Evolutionary conservation across 2,329 filamentous ascomycete species (phyloP), one percentile per base, ranked within the genome.

Genomic region (Penicillium sp.): DNA sequence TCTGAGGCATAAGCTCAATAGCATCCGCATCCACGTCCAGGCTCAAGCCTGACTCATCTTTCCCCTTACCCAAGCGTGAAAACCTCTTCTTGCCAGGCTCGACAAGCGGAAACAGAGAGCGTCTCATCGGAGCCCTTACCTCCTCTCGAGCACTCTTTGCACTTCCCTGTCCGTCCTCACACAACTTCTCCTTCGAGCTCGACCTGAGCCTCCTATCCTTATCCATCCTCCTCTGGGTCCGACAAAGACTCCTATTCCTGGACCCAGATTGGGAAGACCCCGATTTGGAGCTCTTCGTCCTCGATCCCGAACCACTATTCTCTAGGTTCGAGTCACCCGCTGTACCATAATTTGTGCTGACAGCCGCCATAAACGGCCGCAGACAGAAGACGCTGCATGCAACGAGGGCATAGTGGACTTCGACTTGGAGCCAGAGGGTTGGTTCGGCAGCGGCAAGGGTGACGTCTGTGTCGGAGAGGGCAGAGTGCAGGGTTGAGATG

Each of bases 381-480:
- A 70, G 58, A 41, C 59, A 66, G 50, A 69, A 69, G 6, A 66
- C 56, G 9, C 66, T 68, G 54, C 66, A 69, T 11, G 66, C 63
- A 22, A 68, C 57, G 6, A 70, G 59, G 40, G 64, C 58, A 43
- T 66, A 69, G 49, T 64, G 51, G 8, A 69, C 52, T 49, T 69
- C 58, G 20, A 62, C 62, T 50, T 69, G 67, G 20, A 62, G 58
- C 66, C 66, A 70, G 40, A 68, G 56, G 6, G 63, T 59, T 27
- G 69, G 60, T 31, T 56, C 46, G 40, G 67, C 58, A 16, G 62
- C 62, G 14, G 63, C 56, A 37, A 69, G 59, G 14, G 65, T 64
- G n/a, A 67, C 62, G 44, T 73, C 64, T 14, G 56, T 52, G 18
- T 60, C 62, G 29, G 60, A 51, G 6, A 63, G 60, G 29, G 58